phyloP scores from a whole-genome alignment of 768 basidiomycete genomes.

The Trametes cingulata region DNA sequence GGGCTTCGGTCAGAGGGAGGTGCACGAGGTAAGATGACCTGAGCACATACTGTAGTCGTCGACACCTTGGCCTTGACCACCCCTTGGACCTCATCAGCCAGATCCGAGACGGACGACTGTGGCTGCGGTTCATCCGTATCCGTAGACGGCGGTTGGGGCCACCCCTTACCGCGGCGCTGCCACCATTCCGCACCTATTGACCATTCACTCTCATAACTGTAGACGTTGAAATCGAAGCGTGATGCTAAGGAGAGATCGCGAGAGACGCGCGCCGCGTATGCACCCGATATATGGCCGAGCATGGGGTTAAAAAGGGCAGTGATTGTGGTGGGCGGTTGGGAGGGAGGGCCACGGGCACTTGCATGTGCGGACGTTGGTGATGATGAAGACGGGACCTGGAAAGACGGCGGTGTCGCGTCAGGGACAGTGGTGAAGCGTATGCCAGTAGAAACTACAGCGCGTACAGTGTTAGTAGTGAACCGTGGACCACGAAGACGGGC shows the following conservation, averaged over 20 bases:
- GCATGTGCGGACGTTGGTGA: constrained; percentile 30
- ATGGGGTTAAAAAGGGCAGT: constrained; percentile 96
- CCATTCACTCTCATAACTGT: constrained; percentile 97
- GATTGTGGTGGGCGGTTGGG: constrained; percentile 91
- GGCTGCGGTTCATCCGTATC: constrained; percentile 27
- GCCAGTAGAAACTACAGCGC: constrained; percentile 79
- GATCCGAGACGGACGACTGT: constrained; percentile 12
- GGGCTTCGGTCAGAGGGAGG: neutral
- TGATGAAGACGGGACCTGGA: constrained; percentile 48
- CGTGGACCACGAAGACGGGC: neutral
- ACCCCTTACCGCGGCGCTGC: constrained; percentile 61
- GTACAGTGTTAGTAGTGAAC: neutral
- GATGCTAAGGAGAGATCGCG: constrained; percentile 84
- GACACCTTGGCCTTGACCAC: constrained; percentile 90
- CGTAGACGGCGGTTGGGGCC: constrained; percentile 22
- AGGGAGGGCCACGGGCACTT: constrained; percentile 33
- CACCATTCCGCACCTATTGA: constrained; percentile 96
- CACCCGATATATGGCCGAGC: constrained; percentile 89
- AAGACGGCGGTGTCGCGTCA: constrained; percentile 69
- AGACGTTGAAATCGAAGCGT: constrained; percentile 94
- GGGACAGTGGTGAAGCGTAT: constrained; percentile 93
- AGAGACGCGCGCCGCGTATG: constrained; percentile 88
- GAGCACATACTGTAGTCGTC: constrained; percentile 73
- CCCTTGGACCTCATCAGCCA: constrained; percentile 56
- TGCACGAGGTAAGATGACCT: neutral